Evolutionary conservation across 768 basidiomycete species (phyloP), one percentile per base, ranked within the genome.

Genomic region (Candolleomyces eurysporus): DNA sequence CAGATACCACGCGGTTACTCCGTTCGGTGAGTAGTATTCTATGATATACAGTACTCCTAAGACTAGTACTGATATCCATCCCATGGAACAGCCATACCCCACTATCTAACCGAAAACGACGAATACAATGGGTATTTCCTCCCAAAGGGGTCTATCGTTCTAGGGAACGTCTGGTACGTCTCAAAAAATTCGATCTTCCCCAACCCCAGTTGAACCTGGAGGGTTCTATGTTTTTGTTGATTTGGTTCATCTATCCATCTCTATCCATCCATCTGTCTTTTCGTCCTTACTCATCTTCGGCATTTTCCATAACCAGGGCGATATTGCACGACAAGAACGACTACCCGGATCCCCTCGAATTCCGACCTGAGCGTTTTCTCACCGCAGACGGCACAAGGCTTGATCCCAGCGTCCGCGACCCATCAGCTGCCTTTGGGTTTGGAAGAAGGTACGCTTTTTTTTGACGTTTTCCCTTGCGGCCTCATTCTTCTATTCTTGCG

Each of bases 361-460:
- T 68, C 55, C 63, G 59, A 21, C 67, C 67, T 7, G 67, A 68
- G 50, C 57, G 67, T 39, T 68, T 66, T 58, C 57, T 68, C 54
- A 66, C 61, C 39, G 19, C 61, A 16, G 60, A 68, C 54, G 67
- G 67, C 22, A 40, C 49, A 22, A 61, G 59, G 42, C 50, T 66
- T n/a, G 57, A 68, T 42, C 64, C 62, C 22, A 60, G 63, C 7
- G 65, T 64, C 19, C 64, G 61, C 39, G 67, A 68, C 31, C 67
- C 67, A 3, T 61, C 52, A 32, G 65, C 66, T n/a, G 62, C 67
- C 32, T 68, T 68, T 57, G 67, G 67, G 4, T 68, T 68, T 64
- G 67, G 67, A 14, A 49, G 67, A 21, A 64, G 67, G 67, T 66
- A 46, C 36, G 57, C 52, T 7, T 19, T 21, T 57, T 7, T 19